Percentiles rank a stretch among this genome's conserved stretches.
phyloP scores from a whole-genome alignment of 768 basidiomycete species.

The Mycena galopus region DNA sequence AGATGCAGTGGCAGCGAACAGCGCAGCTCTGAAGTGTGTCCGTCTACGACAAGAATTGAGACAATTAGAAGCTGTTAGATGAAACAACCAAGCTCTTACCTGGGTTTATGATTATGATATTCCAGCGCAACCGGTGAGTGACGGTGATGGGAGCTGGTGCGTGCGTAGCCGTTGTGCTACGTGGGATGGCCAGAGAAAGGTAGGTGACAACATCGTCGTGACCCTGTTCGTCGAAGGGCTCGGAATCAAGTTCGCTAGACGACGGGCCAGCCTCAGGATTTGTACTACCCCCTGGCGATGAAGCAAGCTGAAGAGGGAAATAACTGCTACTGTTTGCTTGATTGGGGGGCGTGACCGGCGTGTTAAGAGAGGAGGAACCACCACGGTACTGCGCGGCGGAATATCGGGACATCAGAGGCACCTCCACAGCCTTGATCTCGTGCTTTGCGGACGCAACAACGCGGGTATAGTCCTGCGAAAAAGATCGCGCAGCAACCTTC shows the following conservation, averaged over 20 bases:
- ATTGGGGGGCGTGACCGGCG: constrained; percentile 5
- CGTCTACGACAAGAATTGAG: no score
- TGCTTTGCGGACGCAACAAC: constrained; percentile 74
- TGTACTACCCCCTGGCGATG: constrained; percentile 5
- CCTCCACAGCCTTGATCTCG: constrained; percentile 69
- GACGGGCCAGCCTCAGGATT: constrained; percentile 22
- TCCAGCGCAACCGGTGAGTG: constrained; percentile 86
- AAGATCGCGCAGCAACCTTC: constrained; percentile 68
- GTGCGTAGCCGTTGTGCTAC: constrained; percentile 77
- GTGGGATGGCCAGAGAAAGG: constrained; percentile 72
- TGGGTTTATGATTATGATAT: constrained; percentile 81
- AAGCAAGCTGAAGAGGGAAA: constrained; percentile 8
- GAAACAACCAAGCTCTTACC: no score
- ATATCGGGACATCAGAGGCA: constrained; percentile 42
- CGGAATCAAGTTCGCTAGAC: background rate
- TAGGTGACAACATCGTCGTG: constrained; percentile 69
- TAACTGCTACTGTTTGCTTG: constrained; percentile 12
- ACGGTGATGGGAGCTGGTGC: constrained; percentile 80
- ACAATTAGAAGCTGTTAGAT: no score
- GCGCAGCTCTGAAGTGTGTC: constrained; percentile 93
- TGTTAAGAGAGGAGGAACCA: background rate
- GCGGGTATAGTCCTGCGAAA: constrained; percentile 71
- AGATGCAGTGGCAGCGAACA: constrained; percentile 93
- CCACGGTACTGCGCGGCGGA: background rate
- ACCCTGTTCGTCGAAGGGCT: constrained; percentile 31